phyloP scores from a whole-genome alignment of 2,329 filamentous ascomycete genomes.

The Alternaria tenuissima region DNA sequence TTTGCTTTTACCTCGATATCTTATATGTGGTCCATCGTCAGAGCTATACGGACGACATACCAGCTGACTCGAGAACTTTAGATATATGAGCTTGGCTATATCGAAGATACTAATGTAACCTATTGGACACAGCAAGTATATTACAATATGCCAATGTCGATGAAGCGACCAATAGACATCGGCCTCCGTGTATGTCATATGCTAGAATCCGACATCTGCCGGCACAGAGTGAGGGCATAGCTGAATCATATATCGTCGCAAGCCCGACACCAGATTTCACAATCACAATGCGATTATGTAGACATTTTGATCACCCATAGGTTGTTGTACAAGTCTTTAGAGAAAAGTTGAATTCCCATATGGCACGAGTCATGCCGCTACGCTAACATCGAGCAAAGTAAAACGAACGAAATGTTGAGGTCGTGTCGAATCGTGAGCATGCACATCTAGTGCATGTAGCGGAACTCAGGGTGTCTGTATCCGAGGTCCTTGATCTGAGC shows the following conservation, averaged over 20 bases:
- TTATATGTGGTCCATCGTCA: not conserved
- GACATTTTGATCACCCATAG: not conserved
- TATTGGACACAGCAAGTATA: not conserved
- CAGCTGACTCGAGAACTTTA: not conserved
- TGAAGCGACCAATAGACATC: not conserved
- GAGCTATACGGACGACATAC: not conserved
- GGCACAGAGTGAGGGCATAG: not conserved
- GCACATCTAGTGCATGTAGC: slow-evolving; percentile 59
- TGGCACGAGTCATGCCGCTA: not conserved
- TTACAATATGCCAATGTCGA: not conserved
- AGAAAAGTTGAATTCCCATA: not conserved
- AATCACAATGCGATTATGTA: not conserved
- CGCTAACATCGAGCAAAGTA: slow-evolving; percentile 8
- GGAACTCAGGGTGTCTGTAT: slow-evolving; percentile 64
- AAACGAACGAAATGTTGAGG: slow-evolving; percentile 18
- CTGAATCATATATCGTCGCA: not conserved
- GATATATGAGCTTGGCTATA: too few relatives aligned
- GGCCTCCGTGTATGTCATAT: not conserved
- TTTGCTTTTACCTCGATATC: not conserved
- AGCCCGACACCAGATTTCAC: not conserved
- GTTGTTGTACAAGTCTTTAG: not conserved
- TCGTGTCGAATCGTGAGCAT: not conserved
- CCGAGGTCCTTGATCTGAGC: slow-evolving; percentile 60
- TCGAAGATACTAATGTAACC: not conserved
- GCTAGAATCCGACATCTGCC: not conserved